Evolutionary conservation across 2,329 filamentous ascomycete species (phyloP).

Genomic region (Hymenoscyphus fraxineus): DNA sequence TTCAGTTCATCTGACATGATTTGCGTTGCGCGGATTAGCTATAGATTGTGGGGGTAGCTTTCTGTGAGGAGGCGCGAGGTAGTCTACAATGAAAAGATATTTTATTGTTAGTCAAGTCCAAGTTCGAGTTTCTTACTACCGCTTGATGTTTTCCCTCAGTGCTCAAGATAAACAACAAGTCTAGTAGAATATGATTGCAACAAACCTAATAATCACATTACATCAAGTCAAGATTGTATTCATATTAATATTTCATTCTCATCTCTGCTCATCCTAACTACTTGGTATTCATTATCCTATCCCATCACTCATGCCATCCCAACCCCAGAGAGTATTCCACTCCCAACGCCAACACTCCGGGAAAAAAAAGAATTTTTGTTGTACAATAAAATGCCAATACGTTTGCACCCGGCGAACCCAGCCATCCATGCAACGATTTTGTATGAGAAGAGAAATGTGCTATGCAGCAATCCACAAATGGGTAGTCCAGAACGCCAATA

Average conservation of each 20-base stretch:
- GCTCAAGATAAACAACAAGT: too few species aligned
- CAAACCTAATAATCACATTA: not conserved
- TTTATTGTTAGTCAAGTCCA: too few species aligned
- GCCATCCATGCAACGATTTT: slow-evolving; percentile 31
- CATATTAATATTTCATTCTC: slow-evolving; percentile 14
- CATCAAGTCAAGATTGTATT: not conserved
- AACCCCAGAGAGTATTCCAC: not conserved
- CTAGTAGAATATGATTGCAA: too few species aligned
- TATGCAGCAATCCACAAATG: slow-evolving; percentile 23
- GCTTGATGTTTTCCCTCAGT: too few species aligned
- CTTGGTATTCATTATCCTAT: not conserved
- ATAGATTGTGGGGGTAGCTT: too few species aligned
- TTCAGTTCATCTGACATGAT: not conserved
- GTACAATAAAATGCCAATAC: slow-evolving; percentile 17
- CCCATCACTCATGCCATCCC: slow-evolving; percentile 13
- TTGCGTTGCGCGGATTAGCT: not conserved
- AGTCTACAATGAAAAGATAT: too few species aligned
- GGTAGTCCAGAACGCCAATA: slow-evolving; percentile 19
- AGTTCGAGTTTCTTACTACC: too few species aligned
- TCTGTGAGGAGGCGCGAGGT: too few species aligned
- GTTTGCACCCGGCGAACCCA: slow-evolving; percentile 28
- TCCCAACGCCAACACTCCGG: slow-evolving; percentile 16
- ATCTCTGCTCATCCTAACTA: slow-evolving; percentile 18
- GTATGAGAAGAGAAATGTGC: slow-evolving; percentile 20
- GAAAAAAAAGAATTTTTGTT: slow-evolving; percentile 22